A percentile compares a stretch with the other conserved stretches of the same genome.
Evolutionary conservation across 345 rosid genomes (phyloP).

Genomic region (Rubroshorea leprosula): DNA sequence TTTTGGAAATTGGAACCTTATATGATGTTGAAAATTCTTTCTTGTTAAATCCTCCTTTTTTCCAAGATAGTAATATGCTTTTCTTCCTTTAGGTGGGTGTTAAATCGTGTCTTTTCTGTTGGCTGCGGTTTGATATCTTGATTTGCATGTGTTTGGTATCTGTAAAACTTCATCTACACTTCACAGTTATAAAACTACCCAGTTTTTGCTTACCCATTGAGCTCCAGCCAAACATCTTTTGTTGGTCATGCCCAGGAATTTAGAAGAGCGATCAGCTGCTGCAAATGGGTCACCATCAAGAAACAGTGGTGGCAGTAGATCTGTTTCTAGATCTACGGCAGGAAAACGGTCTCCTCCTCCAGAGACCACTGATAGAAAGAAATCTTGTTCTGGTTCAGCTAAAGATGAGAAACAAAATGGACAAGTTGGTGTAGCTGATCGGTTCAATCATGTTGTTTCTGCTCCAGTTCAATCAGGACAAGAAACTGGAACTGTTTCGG

Average conservation of each 20-base stretch:
- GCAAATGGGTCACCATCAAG: slow-evolving; percentile 49
- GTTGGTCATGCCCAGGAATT: slow-evolving; percentile 45
- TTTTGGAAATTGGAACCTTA: no score
- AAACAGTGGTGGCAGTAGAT: slow-evolving; percentile 29
- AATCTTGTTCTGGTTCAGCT: slow-evolving; percentile 15
- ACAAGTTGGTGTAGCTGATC: slow-evolving; percentile 26
- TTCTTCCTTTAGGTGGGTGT: slow-evolving; percentile 22
- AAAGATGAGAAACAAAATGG: slow-evolving; percentile 44
- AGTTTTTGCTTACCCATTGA: slow-evolving; percentile 4
- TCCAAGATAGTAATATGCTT: slow-evolving; percentile 1
- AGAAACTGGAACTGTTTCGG: slow-evolving; percentile 10
- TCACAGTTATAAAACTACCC: not conserved
- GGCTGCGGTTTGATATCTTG: not conserved
- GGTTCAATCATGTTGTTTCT: slow-evolving; percentile 16
- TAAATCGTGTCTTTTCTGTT: slow-evolving; percentile 4
- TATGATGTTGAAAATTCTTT: no score
- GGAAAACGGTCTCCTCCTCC: slow-evolving; percentile 49
- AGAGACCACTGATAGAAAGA: slow-evolving; percentile 43
- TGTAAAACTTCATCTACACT: slow-evolving; percentile 5
- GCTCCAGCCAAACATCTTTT: slow-evolving; percentile 5
- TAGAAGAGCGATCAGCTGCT: slow-evolving; percentile 40
- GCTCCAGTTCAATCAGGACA: slow-evolving; percentile 20
- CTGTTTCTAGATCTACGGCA: slow-evolving; percentile 44
- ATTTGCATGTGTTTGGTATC: slow-evolving; percentile 3
- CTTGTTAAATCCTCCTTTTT: no score